Conservation (phyloP, 1,284 basidiomycete species). For the Exobasidium cylindrosporum region DNA sequence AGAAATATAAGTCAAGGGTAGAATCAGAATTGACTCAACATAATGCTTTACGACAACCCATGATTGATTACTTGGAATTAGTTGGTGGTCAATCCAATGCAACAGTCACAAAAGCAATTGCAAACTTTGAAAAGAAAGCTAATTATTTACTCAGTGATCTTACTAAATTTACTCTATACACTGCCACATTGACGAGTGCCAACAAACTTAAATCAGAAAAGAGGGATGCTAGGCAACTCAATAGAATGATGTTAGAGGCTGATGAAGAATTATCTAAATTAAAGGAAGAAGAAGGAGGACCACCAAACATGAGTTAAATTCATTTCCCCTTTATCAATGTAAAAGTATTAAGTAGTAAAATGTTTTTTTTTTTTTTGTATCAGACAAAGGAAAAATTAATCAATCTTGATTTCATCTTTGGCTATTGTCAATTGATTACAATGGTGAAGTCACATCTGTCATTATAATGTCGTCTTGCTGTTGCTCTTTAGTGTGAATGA, state of each 20-base stretch:
- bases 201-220: constrained; percentile 27
- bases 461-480: too few relatives aligned
- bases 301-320: constrained; percentile 8
- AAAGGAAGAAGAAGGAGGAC: constrained; percentile 14
- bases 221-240: constrained; percentile 27
- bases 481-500: too few relatives aligned
- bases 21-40: constrained; percentile 78
- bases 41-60: constrained; percentile 77
- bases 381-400: too few relatives aligned
- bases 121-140: constrained; percentile 89
- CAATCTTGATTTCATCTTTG: too few relatives aligned
- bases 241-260: constrained; percentile 25
- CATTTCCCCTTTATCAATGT: too few relatives aligned
- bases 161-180: constrained; percentile 93
- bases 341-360: too few relatives aligned
- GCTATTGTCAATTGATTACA: too few relatives aligned
- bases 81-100: constrained; percentile 10
- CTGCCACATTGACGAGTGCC: constrained; percentile 67
- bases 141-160: constrained; percentile 84
- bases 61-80: constrained; percentile 69
- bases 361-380: too few relatives aligned
- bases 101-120: constrained; percentile 64
- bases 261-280: constrained; percentile 20
- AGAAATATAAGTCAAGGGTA: constrained; percentile 58
- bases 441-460: too few relatives aligned